Conservation (phyloP, 23 red algal genomes). For the Gracilariopsis chorda region DNA sequence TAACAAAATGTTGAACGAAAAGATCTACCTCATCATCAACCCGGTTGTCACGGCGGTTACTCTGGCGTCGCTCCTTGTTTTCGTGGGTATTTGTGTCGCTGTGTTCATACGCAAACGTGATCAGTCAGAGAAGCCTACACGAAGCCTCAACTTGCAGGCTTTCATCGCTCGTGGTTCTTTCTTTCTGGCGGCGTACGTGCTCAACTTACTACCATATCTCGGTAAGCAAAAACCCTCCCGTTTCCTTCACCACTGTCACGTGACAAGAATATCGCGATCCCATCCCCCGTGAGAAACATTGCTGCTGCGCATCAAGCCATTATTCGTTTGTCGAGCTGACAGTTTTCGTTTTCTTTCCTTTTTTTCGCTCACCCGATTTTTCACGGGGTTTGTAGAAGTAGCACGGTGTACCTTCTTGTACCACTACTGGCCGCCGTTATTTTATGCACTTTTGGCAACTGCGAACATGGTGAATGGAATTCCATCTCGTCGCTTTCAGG, state of each 20-base stretch:
- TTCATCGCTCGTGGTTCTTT: constrained; percentile 23
- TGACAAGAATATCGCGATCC: too few species aligned
- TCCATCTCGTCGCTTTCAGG: constrained; percentile 17
- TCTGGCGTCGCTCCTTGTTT: constrained; percentile 28
- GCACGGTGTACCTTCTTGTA: constrained; percentile 93
- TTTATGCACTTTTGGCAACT: constrained; percentile 75
- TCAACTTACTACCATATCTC: constrained; percentile 70
- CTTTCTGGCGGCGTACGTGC: constrained; percentile 60
- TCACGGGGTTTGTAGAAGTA: constrained; percentile 60
- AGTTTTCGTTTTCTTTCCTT: background rate
- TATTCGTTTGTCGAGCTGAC: background rate
- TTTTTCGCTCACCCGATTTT: too few species aligned
- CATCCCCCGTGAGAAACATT: too few species aligned
- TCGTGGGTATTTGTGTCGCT: background rate
- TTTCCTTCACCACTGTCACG: background rate
- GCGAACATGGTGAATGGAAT: constrained; percentile 61
- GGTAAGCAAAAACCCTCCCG: constrained; percentile 11
- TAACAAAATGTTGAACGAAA: constrained; percentile 6
- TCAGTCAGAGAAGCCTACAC: background rate
- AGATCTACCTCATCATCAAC: constrained; percentile 96
- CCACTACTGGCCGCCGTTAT: constrained; percentile 89
- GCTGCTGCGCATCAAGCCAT: background rate
- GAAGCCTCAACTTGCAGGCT: background rate
- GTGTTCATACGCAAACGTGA: background rate
- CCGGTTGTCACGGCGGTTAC: constrained; percentile 59